Evolutionary conservation across 768 basidiomycete genomes (phyloP), one percentile per base, ranked within the genome.

Genomic region (Hirschioporus abietinus): DNA sequence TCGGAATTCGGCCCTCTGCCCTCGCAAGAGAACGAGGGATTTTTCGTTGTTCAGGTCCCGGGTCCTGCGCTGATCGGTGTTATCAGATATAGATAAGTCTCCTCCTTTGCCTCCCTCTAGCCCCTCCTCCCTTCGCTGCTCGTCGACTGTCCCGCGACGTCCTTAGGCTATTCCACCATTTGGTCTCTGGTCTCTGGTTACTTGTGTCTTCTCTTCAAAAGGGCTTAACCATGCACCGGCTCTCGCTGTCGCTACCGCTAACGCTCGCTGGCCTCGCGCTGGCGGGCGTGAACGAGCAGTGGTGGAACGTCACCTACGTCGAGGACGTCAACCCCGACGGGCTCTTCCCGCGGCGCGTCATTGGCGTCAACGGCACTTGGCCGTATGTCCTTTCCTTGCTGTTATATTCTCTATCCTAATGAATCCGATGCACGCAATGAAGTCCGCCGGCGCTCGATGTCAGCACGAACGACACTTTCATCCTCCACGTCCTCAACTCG

Each of bases 301-400:
- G 92, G 92, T 96, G 95, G 95, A 90, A 97, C 75, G 83, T 98
- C 76, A 90, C 93, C 63, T 96, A 93, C 68, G 88, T 93, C 65
- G 76, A 88, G 27, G 77, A 87, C 67, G 90, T 85, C 60, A 93
- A 89, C 76, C 96, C 96, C 1, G 95, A 96, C 73, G 93, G 91
- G 6, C 85, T 95, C 64, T 85, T 79, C 64, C 80, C 86, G 15
- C 88, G 96, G 62, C 81, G 88, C 9, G 94, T 87, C 63, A 86
- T 97, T 63, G 95, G 95, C 64, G 87, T 97, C 63, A 98, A 98
- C 73, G 86, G 88, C 23, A 90, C 92, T 6, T 99, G 96, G 96
- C 96, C 96, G 90, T 95, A 76, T 75, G 93, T 81, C 23, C 63
- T 64, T 18, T 57, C 65, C 61, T 23, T 8, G 23, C 10, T 52